Base-by-base conservation (phyloP, 1,139 yeast genomes). In the Meyerozyma elateridarum region DNA sequence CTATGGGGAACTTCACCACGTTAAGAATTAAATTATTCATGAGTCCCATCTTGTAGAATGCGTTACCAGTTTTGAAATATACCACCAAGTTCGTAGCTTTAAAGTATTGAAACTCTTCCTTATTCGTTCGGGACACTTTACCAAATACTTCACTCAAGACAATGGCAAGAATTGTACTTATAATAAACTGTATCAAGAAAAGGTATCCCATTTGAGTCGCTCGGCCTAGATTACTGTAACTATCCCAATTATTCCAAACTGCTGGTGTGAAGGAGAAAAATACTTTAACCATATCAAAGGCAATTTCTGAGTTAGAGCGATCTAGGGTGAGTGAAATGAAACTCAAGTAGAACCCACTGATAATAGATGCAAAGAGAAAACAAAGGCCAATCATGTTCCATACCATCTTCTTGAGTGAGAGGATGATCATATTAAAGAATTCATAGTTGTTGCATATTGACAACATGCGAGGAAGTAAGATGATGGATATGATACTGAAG, bases 191-290 rank as follows among this genome's bases (percentile, higher is more conserved):
- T 33, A 76, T 72, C 41, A 76, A 59, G 40, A 76, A 76, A 29
- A 76, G 58, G 45, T 73, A 77, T 15, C 73, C 63, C 51, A 76
- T 61, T 39, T 73, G 69, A 21, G 73, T 64, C 8, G 57, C 46
- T 31, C 72, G 61, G 2, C 83, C 83, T 22, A 75, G 51, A 3
- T 56, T 47, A 30, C 75, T 70, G 45, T 70, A 76, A 36, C 63
- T 59, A 28, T 63, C 59, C 81, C 81, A 75, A 39, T 72, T 70
- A 32, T 68, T 63, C 83, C 83, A 77, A 1, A 76, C 81, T 0
- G 79, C 74, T 0, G 82, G 81, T 0, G 82, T 76, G 47, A 73
- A 76, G 1, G 83, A 82, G 48, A 76, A 76, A 40, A 76, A 66
- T 5, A 76, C 62, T 47, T 74, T 73, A 31, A 75, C 52, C 63